Percentiles rank a stretch among this genome's conserved stretches.
Evolutionary conservation across 768 basidiomycete genomes (phyloP).

Genomic region (Suillus paluster): DNA sequence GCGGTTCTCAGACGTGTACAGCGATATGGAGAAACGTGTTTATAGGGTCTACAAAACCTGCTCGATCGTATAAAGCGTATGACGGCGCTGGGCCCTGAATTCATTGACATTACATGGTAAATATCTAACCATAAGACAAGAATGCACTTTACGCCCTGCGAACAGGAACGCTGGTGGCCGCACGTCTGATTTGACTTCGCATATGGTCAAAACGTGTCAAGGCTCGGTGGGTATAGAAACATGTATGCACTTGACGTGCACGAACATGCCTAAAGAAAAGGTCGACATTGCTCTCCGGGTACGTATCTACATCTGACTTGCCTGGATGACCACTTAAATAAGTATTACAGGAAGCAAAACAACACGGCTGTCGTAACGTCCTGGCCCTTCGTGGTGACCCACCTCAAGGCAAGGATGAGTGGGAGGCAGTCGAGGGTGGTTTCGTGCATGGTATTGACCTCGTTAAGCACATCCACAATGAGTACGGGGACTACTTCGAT

Average conservation of each 20-base stretch:
- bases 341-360: slow-evolving; percentile 76
- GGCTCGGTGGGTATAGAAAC: slow-evolving; percentile 92
- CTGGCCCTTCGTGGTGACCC: slow-evolving; percentile 95
- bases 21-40: slow-evolving; percentile 8
- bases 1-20: not conserved
- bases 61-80: slow-evolving; percentile 99
- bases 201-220: slow-evolving; percentile 95
- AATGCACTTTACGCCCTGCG: slow-evolving; percentile 10
- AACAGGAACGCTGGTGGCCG: slow-evolving; percentile 94
- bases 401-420: slow-evolving; percentile 84
- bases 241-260: slow-evolving; percentile 98
- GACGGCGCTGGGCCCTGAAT: slow-evolving; percentile 93
- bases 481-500: slow-evolving; percentile 93
- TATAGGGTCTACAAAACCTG: slow-evolving; percentile 76
- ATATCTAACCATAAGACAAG: slow-evolving; percentile 19
- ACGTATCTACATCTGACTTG: slow-evolving; percentile 33
- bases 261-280: slow-evolving; percentile 97
- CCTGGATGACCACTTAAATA: slow-evolving; percentile 10
- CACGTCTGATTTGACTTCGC: slow-evolving; percentile 91
- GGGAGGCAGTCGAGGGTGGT: slow-evolving; percentile 91
- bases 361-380: slow-evolving; percentile 88
- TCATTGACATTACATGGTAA: slow-evolving; percentile 97
- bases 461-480: slow-evolving; percentile 80
- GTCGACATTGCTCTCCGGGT: slow-evolving; percentile 91
- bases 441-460: slow-evolving; percentile 93